Evolutionary conservation across 129 eudicot species (phyloP), one percentile per base, ranked within the genome.

Genomic region (Erigeron canadensis): DNA sequence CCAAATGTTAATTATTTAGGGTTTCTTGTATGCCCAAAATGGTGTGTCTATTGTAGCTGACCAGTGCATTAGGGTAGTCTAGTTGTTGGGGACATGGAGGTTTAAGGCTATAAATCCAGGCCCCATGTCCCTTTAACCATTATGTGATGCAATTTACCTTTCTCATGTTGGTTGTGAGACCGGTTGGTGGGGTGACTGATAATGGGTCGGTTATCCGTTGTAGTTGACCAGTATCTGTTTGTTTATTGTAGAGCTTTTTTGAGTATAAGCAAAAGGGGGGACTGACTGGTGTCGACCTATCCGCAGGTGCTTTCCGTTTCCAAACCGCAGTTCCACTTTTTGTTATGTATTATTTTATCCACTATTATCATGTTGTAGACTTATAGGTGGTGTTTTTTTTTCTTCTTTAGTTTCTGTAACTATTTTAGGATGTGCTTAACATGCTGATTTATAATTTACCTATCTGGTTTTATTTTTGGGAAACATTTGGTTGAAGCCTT

Each of bases 171-270:
- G 34, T 28, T 28, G 34, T 1, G 1, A n/a, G 34, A 1, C 34
- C 34, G 2, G 34, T 23, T 23, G 34, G 34, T 28, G 34, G 34
- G 34, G 34, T 2, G 1, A 28, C 34, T 3, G 34, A 28, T 28
- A 28, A 28, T 28, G 34, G 34, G 34, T 28, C 34, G 34, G 34
- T 28, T 28, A 28, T 28, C 34, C 34, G 3, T 65, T 55, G 34
- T 70, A 10, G 63, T 23, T 41, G 65, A 70, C 28, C 68, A 34
- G 18, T 19, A 54, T 65, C 13, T 38, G 64, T 75, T 65, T 65
- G 58, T 56, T 62, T 75, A 67, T 55, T 65, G 55, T 40, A 71
- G 43, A 40, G 41, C 17, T 74, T 63, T 48, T 3, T 57, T n/a
- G n/a, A 56, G 10, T 39, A 54, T n/a, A 50, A 53, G 38, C 47